phyloP scores from a whole-genome alignment of 148 eudicot genomes.

The Heliamphora exappendiculata region DNA sequence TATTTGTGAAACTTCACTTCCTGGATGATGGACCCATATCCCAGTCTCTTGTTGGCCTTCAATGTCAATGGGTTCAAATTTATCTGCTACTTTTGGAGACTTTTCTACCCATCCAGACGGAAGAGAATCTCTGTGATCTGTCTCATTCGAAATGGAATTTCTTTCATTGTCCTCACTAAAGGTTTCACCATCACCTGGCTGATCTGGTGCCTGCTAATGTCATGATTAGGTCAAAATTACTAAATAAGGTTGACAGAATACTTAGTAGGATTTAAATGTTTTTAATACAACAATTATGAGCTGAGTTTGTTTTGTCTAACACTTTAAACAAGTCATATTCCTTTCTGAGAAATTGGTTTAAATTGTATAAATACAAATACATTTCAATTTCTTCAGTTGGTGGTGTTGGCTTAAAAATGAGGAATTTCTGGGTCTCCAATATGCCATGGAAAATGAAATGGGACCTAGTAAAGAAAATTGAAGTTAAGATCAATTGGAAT shows the following conservation, averaged over 20 bases:
- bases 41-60: constrained; percentile 70
- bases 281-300: neutral
- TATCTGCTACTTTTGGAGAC: constrained; percentile 33
- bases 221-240: neutral
- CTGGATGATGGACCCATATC: constrained; percentile 81
- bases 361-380: neutral
- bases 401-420: neutral
- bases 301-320: neutral
- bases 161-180: constrained; percentile 17
- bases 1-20: constrained; percentile 53
- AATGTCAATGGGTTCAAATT: constrained; percentile 56
- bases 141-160: constrained; percentile 18
- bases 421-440: neutral
- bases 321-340: neutral
- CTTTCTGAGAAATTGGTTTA: neutral
- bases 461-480: no score
- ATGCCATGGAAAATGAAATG: neutral
- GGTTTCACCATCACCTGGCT: constrained; percentile 17
- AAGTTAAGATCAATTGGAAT: neutral
- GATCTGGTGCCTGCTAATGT: constrained; percentile 37
- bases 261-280: neutral
- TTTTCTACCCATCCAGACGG: constrained; percentile 19
- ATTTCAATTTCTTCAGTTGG: neutral
- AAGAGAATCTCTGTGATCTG: constrained; percentile 16
- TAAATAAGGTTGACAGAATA: neutral